phyloP scores from a whole-genome alignment of 768 basidiomycete species.

The Suillus paluster region DNA sequence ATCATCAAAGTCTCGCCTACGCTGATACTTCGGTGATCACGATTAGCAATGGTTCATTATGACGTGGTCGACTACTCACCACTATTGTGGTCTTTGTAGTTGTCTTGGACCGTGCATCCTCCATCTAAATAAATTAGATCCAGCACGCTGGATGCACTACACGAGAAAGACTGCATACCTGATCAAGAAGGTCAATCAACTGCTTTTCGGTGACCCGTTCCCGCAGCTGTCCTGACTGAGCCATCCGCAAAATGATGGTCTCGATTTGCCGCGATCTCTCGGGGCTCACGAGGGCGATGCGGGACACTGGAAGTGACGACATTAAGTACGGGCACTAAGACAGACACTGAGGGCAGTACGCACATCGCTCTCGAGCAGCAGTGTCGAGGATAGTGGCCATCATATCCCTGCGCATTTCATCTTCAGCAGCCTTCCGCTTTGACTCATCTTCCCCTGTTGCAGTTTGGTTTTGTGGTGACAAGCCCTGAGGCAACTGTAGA shows the following conservation, averaged over 20 bases:
- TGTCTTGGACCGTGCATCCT: constrained; percentile 53
- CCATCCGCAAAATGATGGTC: constrained; percentile 78
- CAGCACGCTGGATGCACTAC: background rate
- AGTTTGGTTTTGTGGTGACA: constrained; percentile 35
- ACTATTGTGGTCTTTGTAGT: constrained; percentile 61
- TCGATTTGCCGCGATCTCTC: constrained; percentile 84
- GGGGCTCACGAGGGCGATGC: constrained; percentile 86
- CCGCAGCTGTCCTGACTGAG: constrained; percentile 79
- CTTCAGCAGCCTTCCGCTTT: constrained; percentile 64
- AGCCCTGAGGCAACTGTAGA: constrained; percentile 29
- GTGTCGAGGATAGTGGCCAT: constrained; percentile 78
- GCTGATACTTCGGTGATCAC: constrained; percentile 52
- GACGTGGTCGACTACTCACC: constrained; percentile 36
- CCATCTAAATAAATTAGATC: constrained; percentile 45
- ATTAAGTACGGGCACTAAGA: background rate
- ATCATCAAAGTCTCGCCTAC: constrained; percentile 68
- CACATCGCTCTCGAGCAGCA: constrained; percentile 82
- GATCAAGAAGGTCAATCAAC: constrained; percentile 84
- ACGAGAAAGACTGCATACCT: constrained; percentile 50
- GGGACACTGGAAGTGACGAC: constrained; percentile 60
- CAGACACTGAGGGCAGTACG: constrained; percentile 18
- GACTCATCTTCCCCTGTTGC: constrained; percentile 59
- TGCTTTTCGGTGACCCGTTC: constrained; percentile 79
- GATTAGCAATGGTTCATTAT: constrained; percentile 8
- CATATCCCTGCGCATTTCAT: constrained; percentile 76